Percentiles rank a stretch among this genome's conserved stretches.
Evolutionary conservation across 2,329 filamentous ascomycete genomes (phyloP).

Genomic region (Trichophyton verrucosum): DNA sequence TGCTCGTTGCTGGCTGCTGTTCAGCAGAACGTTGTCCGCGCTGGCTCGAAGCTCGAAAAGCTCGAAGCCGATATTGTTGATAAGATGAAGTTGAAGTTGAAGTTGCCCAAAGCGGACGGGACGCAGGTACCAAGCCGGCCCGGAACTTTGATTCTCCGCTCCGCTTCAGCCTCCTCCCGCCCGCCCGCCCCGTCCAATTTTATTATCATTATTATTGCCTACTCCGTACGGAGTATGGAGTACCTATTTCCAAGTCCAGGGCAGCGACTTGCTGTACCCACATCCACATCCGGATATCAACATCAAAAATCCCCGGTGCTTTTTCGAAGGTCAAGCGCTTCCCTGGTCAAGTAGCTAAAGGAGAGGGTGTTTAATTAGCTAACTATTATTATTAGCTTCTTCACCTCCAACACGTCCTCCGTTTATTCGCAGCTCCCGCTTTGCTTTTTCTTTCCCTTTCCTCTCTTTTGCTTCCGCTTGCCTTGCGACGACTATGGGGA

Average conservation of each 20-base stretch:
- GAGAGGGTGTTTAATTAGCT: neutral
- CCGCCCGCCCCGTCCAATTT: too few relatives aligned
- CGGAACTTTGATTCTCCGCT: neutral
- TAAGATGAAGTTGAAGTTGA: neutral
- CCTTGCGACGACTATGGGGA: neutral
- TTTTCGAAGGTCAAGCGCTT: neutral
- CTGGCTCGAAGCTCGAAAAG: neutral
- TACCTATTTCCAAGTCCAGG: too few relatives aligned
- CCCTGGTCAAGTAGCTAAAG: neutral
- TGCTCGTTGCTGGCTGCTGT: neutral
- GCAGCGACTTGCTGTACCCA: too few relatives aligned
- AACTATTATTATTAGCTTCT: too few relatives aligned
- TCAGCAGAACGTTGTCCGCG: neutral
- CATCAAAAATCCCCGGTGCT: neutral
- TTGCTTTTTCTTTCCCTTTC: neutral
- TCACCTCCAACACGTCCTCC: neutral
- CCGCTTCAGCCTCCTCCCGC: neutral
- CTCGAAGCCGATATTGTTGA: neutral
- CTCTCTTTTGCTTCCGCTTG: neutral
- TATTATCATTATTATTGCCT: too few relatives aligned
- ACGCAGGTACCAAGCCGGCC: neutral
- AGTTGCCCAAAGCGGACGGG: conserved; percentile 2
- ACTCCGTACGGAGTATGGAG: too few relatives aligned
- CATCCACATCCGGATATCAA: too few relatives aligned
- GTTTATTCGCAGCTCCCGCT: neutral